phyloP scores from a whole-genome alignment of 1,284 basidiomycete species.

The Phylloporus sp. region DNA sequence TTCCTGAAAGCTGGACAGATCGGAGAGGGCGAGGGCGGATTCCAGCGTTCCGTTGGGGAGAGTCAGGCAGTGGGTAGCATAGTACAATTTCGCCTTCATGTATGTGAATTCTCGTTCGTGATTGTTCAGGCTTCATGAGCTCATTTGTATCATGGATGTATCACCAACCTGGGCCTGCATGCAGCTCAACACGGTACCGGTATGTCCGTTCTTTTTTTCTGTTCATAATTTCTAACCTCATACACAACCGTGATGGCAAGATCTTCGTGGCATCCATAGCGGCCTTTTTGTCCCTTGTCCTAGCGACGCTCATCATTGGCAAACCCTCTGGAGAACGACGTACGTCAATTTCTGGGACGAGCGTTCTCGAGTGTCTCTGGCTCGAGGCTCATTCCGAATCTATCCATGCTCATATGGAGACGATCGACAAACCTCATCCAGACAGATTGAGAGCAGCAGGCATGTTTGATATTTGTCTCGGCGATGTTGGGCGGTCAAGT shows the following conservation, averaged over 20 bases:
- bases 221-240: background rate
- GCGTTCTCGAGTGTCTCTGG: too few relatives aligned
- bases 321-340: background rate
- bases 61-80: background rate
- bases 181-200: background rate
- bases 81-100: background rate
- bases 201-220: background rate
- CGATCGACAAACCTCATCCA: background rate
- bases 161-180: too few relatives aligned
- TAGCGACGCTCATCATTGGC: background rate
- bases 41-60: background rate
- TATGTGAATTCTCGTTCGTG: background rate
- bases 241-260: background rate
- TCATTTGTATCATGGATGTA: background rate
- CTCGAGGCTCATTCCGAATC: background rate
- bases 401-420: background rate
- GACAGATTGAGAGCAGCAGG: background rate
- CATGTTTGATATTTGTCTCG: constrained; percentile 1
- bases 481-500: background rate
- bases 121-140: too few relatives aligned
- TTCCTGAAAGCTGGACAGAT: background rate
- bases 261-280: background rate
- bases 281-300: background rate
- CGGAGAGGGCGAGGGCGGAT: background rate
- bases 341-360: background rate